phyloP scores from a whole-genome alignment of 2,329 filamentous ascomycete species.

The Neocatenulostroma microsporum region DNA sequence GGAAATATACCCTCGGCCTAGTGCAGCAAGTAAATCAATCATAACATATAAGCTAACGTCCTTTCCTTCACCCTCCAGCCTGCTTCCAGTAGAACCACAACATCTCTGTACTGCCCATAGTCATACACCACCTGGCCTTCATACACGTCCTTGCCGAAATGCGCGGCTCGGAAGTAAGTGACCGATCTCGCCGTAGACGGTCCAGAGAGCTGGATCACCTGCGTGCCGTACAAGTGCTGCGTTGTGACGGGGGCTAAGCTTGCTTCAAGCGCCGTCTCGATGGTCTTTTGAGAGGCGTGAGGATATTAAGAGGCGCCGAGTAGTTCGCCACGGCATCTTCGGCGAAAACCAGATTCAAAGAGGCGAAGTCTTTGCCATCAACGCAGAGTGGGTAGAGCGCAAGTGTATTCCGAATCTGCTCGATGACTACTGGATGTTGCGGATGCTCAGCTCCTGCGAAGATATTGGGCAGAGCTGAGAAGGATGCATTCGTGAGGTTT shows the following conservation, averaged over 20 bases:
- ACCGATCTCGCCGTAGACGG: not conserved
- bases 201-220: not conserved
- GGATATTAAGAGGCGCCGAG: not conserved
- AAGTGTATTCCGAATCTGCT: conserved; percentile 2
- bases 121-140: conserved; percentile 4
- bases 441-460: not conserved
- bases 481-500: not conserved
- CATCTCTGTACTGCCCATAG: conserved; percentile 3
- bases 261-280: conserved; percentile 1
- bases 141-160: not conserved
- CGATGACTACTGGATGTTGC: not conserved
- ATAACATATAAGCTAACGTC: conserved; percentile 5
- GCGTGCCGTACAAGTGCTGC: conserved; percentile 1
- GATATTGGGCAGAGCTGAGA: not conserved
- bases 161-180: not conserved
- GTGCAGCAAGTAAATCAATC: too few species aligned
- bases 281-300: not conserved
- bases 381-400: not conserved
- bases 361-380: conserved; percentile 6
- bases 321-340: conserved; percentile 3
- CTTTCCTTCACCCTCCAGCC: conserved; percentile 1
- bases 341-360: conserved; percentile 2
- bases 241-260: conserved; percentile 5
- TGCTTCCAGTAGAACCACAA: not conserved
- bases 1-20: too few species aligned